Conservation (phyloP, 1,139 yeast genomes). For the Pichia norvegensis region DNA sequence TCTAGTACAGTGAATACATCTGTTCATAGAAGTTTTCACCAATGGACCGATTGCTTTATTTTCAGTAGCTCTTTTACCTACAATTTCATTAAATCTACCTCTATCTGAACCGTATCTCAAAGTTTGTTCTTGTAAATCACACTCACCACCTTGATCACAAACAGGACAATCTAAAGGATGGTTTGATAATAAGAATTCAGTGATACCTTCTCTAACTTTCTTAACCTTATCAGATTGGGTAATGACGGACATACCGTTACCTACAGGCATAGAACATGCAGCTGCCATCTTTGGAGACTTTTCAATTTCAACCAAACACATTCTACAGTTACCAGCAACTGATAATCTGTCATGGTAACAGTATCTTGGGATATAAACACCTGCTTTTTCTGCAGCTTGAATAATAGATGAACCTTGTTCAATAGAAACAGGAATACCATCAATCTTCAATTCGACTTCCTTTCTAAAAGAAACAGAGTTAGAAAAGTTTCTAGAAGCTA, state of each 20-base stretch:
- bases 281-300: slow-evolving; percentile 88
- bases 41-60: slow-evolving; percentile 87
- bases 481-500: slow-evolving; percentile 13
- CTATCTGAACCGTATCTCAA: slow-evolving; percentile 80
- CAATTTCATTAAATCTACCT: slow-evolving; percentile 74
- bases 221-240: slow-evolving; percentile 75
- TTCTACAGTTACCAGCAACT: slow-evolving; percentile 91
- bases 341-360: slow-evolving; percentile 90
- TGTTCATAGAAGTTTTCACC: slow-evolving; percentile 85
- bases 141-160: slow-evolving; percentile 93
- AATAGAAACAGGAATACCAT: slow-evolving; percentile 67
- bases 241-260: slow-evolving; percentile 81
- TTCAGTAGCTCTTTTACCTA: slow-evolving; percentile 85
- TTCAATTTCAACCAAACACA: slow-evolving; percentile 89
- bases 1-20: slow-evolving; percentile 90
- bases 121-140: slow-evolving; percentile 86
- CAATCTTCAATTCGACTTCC: slow-evolving; percentile 70
- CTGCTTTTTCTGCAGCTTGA: slow-evolving; percentile 90
- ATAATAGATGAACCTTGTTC: slow-evolving; percentile 86
- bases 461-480: slow-evolving; percentile 8
- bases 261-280: slow-evolving; percentile 87
- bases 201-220: slow-evolving; percentile 85
- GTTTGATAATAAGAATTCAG: slow-evolving; percentile 81
- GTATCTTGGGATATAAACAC: slow-evolving; percentile 80
- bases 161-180: slow-evolving; percentile 92